Base-by-base conservation (phyloP, 371 early-diverging fungal genomes). In the Mortierella sp. region DNA sequence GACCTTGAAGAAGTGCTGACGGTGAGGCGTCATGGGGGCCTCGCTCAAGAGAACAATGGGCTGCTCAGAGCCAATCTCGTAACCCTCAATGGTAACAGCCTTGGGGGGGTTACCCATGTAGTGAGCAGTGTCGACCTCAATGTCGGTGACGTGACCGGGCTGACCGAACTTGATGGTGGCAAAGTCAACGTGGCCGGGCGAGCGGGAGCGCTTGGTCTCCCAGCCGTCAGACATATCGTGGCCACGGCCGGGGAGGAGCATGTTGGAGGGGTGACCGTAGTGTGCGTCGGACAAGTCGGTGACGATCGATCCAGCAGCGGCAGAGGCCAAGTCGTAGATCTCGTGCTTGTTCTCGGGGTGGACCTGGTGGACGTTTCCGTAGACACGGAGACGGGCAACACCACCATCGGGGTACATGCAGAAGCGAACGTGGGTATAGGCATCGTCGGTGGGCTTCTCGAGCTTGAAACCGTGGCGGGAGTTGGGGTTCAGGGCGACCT, bases 401-500 rank as follows among this genome's bases (percentile, higher is more conserved):
- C 97, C 97, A 73, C 98, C 98, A 87, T 97, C 97, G 18, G 97
- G 97, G 79, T 93, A 95, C 86, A 96, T 94, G 74, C 92, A 93
- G 76, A 97, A 89, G 76, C 97, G 93, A 71, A 98, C 84, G 82
- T 95, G 95, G 74, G 93, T 96, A 83, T 87, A 96, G 16, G 88
- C 77, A 8, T 76, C 60, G 3, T 75, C 78, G 11, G 88, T 86
- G 44, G 90, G 87, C 16, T 88, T 78, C 65, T 91, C 91, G 65
- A 95, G 91, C 12, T 89, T 90, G 81, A 97, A 93, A 56, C 91
- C 92, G 77, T 97, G 95, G 80, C 93, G 95, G 65, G 91, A 88
- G 75, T 81, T 84, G 60, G 94, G 92, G 35, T 89, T 83, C 38
- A 95, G 88, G 32, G 91, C 90, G 24, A 93, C 93, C 81, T 91